Evolutionary conservation across 1,284 basidiomycete species (phyloP), one percentile per base, ranked within the genome.

Genomic region (Melampsora americana): DNA sequence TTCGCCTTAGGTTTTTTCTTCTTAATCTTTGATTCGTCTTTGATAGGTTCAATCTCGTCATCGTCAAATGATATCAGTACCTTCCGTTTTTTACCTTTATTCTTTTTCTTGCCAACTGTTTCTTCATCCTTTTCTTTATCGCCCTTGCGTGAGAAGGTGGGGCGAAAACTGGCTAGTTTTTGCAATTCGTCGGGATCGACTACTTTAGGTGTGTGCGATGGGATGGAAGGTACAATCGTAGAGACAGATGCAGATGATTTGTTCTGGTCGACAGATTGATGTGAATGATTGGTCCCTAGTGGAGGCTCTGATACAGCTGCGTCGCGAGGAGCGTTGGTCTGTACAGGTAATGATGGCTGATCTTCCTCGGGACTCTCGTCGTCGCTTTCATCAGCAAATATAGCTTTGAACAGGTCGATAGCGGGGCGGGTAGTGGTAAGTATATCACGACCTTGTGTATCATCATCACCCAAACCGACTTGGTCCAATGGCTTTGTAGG

Each of bases 391-490:
- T 80, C 80, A 1, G 79, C 83, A 79, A 84, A 85, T 60, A 84
- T 82, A 18, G 82, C 93, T 82, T 95, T 95, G 86, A 97, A 98
- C 53, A 98, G 89, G 80, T 95, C 92, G 86, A 93, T 91, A 1
- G 89, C 85, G 1, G 95, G 95, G 61, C 92, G 88, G 78, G 90
- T 86, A 82, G 95, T 95, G 0, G 90, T 93, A 78, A 95, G 85
- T 12, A 89, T 94, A 81, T 96, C 93, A 56, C 87, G 83, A 0
- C 92, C 93, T 81, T 95, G 92, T 62, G 87, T 87, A 66, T 92
- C 90, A 81, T 96, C 93, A 67, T 95, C 92, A 12, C 91, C 94
- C 89, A 88, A 84, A 0, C 94, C 94, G 42, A 97, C 87, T 80
- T 93, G 56, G 6, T 69, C 60, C 39, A 76, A 48, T n/a, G 73